These are phyloP conservation scores for Orbilia brochopaga DNA, from an alignment of 2,329 filamentous ascomycete species.

Conservation along the genomic window DNA sequence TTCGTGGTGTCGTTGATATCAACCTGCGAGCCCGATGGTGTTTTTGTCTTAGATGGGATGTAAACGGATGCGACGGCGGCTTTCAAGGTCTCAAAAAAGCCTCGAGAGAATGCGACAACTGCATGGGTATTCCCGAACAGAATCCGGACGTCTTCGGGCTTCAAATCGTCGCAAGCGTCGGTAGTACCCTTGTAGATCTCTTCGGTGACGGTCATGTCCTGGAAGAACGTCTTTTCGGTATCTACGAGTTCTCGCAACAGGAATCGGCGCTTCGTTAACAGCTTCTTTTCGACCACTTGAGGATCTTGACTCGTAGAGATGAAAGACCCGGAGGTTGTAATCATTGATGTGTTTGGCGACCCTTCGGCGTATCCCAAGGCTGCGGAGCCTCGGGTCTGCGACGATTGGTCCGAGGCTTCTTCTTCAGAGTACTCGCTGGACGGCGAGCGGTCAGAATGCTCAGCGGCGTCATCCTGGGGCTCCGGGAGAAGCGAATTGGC, in stretches of 20 bases:
- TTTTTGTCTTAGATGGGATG: slow-evolving; percentile 58
- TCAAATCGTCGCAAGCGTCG: slow-evolving; percentile 78
- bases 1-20: slow-evolving; percentile 56
- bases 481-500: slow-evolving; percentile 21
- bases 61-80: slow-evolving; percentile 80
- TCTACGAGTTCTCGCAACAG: slow-evolving; percentile 91
- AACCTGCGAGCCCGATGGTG: slow-evolving; percentile 52
- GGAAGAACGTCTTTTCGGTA: slow-evolving; percentile 87
- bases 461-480: slow-evolving; percentile 31
- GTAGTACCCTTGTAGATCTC: slow-evolving; percentile 97
- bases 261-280: slow-evolving; percentile 79
- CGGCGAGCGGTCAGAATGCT: slow-evolving; percentile 53
- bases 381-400: slow-evolving; percentile 31
- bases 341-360: slow-evolving; percentile 46
- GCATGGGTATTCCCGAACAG: slow-evolving; percentile 94
- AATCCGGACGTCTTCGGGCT: slow-evolving; percentile 80
- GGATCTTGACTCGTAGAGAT: slow-evolving; percentile 59
- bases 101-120: slow-evolving; percentile 82
- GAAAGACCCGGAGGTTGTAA: slow-evolving; percentile 53
- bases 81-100: slow-evolving; percentile 80
- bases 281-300: slow-evolving; percentile 67
- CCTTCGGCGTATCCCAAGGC: slow-evolving; percentile 27
- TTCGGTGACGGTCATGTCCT: slow-evolving; percentile 95
- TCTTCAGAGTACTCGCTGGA: slow-evolving; percentile 55
- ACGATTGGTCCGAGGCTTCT: slow-evolving; percentile 45